Evolutionary conservation across 2,329 filamentous ascomycete genomes (phyloP), one percentile per base, ranked within the genome.

Genomic region (Paraphaeosphaeria sporulosa): DNA sequence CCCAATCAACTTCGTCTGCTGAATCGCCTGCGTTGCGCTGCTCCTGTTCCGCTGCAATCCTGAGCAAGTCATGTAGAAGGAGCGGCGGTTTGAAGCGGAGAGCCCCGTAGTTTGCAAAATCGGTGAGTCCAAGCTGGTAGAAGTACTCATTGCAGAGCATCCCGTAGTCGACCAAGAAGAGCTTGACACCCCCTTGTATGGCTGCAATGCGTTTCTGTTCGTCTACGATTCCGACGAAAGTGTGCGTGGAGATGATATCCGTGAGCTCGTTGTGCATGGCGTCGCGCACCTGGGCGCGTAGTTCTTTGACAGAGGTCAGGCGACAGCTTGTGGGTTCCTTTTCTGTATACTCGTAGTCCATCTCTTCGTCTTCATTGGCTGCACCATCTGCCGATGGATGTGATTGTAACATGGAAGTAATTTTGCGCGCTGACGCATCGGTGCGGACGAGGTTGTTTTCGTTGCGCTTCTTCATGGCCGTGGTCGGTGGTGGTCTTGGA

Each of bases 131-230:
- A 21, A 98, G 81, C 79, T 99, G 95, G 80, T 99, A 99, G 76
- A 98, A 96, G 76, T 94, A 96, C 70, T 98, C 94, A 63, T 89
- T 91, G 75, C 78, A 91, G 1, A 91, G 82, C 74, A 94, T 89
- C 12, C 93, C 95, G 72, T 99, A 99, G 78, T 99, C 95, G 55
- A 99, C 85, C 23, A 99, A 86, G 76, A 91, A 97, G 8, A 99
- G 85, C 74, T 94, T 96, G 9, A 98, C 90, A 15, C 94, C 95
- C 38, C 92, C 89, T 79, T 99, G 95, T 40, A 99, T 91, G 17
- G 95, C 93, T n/a, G 89, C 94, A 13, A 99, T 87, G 12, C 95
- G 91, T 52, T 93, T 89, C 43, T 85, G 86, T 71, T 94, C 91
- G 72, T 99, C 95, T 1, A 98, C 92, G 27, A 99, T 84, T 2